Conservation (phyloP, 495 filamentous ascomycete genomes). For the Trichoderma erinaceum region DNA sequence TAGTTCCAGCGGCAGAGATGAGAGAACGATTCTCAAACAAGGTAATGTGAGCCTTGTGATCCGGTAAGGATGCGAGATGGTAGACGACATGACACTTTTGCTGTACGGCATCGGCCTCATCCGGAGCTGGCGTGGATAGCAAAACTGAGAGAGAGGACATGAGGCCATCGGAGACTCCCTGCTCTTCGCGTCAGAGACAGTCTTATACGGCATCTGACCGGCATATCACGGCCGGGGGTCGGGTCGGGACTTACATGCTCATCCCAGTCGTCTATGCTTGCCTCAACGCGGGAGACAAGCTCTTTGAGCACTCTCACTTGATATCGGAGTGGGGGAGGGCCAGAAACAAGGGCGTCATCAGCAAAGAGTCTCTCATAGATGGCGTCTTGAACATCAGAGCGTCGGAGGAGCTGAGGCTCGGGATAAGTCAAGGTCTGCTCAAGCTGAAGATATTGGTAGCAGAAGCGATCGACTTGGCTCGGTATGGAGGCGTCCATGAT, state of each 20-base stretch:
- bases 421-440: conserved; percentile 33
- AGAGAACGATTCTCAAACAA: conserved; percentile 67
- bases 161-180: conserved; percentile 75
- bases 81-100: conserved; percentile 73
- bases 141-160: conserved; percentile 55
- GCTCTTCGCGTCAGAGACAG: conserved; percentile 4
- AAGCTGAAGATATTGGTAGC: conserved; percentile 38
- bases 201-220: background rate
- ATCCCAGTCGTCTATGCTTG: conserved; percentile 65
- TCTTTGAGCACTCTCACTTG: conserved; percentile 65
- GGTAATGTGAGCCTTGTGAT: conserved; percentile 36
- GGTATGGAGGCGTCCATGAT: background rate
- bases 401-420: conserved; percentile 25
- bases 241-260: conserved; percentile 61
- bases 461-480: conserved; percentile 28
- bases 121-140: conserved; percentile 51
- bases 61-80: conserved; percentile 29
- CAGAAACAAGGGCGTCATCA: conserved; percentile 37
- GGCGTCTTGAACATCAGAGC: conserved; percentile 48
- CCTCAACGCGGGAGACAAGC: conserved; percentile 59
- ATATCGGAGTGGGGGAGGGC: conserved; percentile 59
- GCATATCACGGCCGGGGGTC: background rate
- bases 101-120: conserved; percentile 58
- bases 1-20: conserved; percentile 70
- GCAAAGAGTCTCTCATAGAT: conserved; percentile 61